A percentile compares a stretch with the other conserved stretches of the same genome.
Conservation (phyloP, 805 yeast genomes). For the Ogataea naganishii region DNA sequence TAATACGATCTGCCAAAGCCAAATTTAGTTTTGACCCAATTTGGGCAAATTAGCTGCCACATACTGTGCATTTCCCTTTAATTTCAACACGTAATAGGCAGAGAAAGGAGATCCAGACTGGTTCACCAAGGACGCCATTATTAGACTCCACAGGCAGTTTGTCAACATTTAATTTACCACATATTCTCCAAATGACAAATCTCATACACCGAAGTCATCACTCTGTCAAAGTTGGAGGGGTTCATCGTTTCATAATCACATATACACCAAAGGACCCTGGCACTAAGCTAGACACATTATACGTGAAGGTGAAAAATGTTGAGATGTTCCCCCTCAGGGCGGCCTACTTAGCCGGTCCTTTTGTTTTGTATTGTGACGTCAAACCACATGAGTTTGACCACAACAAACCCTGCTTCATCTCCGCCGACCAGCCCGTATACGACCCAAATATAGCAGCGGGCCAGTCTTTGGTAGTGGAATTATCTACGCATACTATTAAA, state of each 20-base stretch:
- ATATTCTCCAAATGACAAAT: too few species aligned
- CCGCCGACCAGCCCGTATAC: slow-evolving; percentile 71
- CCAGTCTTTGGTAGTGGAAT: slow-evolving; percentile 49
- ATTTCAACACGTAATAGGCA: too few species aligned
- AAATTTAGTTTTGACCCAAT: too few species aligned
- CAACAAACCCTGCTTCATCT: slow-evolving; percentile 42
- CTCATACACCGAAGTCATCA: too few species aligned
- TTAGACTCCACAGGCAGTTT: too few species aligned
- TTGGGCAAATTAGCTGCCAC: too few species aligned
- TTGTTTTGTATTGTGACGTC: slow-evolving; percentile 74
- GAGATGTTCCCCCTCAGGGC: slow-evolving; percentile 73
- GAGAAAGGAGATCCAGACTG: too few species aligned
- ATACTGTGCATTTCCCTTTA: too few species aligned
- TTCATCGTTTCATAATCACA: slow-evolving; percentile 44
- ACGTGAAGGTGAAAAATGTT: slow-evolving; percentile 57
- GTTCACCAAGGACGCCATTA: too few species aligned
- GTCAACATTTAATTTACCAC: too few species aligned
- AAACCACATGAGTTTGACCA: slow-evolving; percentile 57
- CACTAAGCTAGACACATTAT: slow-evolving; percentile 19
- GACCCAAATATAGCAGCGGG: slow-evolving; percentile 69
- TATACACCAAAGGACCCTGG: slow-evolving; percentile 31
- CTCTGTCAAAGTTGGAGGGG: slow-evolving; percentile 49
- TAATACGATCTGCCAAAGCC: too few species aligned
- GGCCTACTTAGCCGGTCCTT: slow-evolving; percentile 86
- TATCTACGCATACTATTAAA: slow-evolving; percentile 57